Evolutionary conservation across 139 green algal genomes (phyloP).

Genomic region (Mychonastes homosphaera): DNA sequence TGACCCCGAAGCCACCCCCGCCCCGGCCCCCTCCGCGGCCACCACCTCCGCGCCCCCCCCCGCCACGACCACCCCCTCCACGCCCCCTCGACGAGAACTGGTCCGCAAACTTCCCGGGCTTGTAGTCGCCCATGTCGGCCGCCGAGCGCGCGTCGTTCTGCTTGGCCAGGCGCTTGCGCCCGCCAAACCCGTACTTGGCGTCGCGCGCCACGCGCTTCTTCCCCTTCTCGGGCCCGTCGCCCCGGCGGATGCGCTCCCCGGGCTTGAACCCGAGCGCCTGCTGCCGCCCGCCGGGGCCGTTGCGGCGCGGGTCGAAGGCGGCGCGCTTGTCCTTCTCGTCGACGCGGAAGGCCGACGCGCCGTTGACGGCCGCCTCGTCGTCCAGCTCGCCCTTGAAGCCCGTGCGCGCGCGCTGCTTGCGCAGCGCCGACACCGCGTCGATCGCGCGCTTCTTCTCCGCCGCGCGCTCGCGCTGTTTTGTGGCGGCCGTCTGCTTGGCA

Average conservation of each 20-base stretch:
- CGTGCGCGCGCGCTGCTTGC: slow-evolving; percentile 35
- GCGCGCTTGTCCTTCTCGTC: slow-evolving; percentile 12
- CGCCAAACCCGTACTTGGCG: slow-evolving; percentile 78
- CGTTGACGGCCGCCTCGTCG: slow-evolving; percentile 54
- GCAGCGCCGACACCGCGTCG: slow-evolving; percentile 45
- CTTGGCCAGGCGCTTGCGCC: slow-evolving; percentile 69
- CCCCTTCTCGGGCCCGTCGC: slow-evolving; percentile 16
- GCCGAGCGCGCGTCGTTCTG: slow-evolving; percentile 79
- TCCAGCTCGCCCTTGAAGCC: slow-evolving; percentile 64
- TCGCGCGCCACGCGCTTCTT: slow-evolving; percentile 50
- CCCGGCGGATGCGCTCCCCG: slow-evolving; percentile 16
- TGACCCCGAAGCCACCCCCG: slow-evolving; percentile 5
- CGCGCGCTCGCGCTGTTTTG: slow-evolving; percentile 71
- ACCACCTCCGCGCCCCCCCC: slow-evolving; percentile 2
- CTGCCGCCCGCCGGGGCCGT: slow-evolving; percentile 18
- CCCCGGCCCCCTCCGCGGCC: slow-evolving; percentile 2
- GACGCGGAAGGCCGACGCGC: background rate
- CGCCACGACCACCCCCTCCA: background rate
- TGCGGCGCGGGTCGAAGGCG: slow-evolving; percentile 10
- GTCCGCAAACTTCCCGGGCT: slow-evolving; percentile 21
- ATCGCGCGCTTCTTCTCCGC: slow-evolving; percentile 78
- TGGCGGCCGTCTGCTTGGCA: slow-evolving; percentile 78
- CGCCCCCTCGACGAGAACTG: background rate
- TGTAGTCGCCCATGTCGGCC: slow-evolving; percentile 65
- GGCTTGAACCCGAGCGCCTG: background rate